Evolutionary conservation across 2,329 filamentous ascomycete species (phyloP).

Genomic region (Botryotinia calthae): DNA sequence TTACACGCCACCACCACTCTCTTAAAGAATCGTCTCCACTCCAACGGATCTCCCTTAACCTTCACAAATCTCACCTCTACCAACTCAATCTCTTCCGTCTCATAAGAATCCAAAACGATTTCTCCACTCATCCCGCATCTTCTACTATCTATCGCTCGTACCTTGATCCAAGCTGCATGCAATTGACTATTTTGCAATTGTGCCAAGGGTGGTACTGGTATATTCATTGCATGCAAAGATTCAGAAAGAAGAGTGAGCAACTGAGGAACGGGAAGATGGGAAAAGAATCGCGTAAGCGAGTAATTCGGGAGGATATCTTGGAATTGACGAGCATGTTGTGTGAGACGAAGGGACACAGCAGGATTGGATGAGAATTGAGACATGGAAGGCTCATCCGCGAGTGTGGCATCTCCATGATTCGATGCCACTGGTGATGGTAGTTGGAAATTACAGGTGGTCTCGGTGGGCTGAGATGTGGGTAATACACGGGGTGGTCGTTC

Average conservation of each 20-base stretch:
- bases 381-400: constrained; percentile 84
- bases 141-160: constrained; percentile 72
- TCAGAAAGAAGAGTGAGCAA: constrained; percentile 78
- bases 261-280: constrained; percentile 69
- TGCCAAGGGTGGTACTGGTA: constrained; percentile 58
- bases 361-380: constrained; percentile 80
- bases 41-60: constrained; percentile 89
- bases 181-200: constrained; percentile 49
- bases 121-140: constrained; percentile 72
- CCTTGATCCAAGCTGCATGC: constrained; percentile 61
- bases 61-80: constrained; percentile 91
- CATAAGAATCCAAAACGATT: constrained; percentile 67
- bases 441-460: constrained; percentile 50
- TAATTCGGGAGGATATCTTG: constrained; percentile 87
- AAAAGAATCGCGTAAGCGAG: constrained; percentile 89
- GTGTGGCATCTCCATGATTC: constrained; percentile 40
- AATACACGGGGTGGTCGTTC: constrained; percentile 59
- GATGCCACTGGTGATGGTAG: constrained; percentile 5
- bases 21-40: constrained; percentile 97
- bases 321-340: constrained; percentile 85
- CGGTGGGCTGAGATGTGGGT: constrained; percentile 46
- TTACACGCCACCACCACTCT: constrained; percentile 85
- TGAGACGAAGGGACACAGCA: constrained; percentile 76
- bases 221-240: constrained; percentile 79
- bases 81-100: constrained; percentile 57